Conservation (phyloP, 2,329 filamentous ascomycete genomes). For the Microdochium bolleyi region DNA sequence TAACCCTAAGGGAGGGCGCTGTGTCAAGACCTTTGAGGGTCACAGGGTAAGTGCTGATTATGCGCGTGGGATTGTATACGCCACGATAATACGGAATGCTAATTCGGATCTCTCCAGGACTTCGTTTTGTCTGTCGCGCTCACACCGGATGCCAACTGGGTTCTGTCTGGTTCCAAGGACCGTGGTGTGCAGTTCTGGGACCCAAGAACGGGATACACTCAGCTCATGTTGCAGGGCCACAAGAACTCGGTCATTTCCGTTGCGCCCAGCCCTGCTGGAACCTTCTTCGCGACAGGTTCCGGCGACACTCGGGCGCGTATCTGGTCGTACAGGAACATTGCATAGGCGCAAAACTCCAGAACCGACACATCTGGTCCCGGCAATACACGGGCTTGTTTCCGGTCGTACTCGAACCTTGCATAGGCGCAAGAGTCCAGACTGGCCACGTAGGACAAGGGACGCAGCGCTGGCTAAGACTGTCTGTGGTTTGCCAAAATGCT, state of each 20-base stretch:
- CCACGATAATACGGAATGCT: constrained; percentile 10
- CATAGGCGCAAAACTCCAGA: constrained; percentile 9
- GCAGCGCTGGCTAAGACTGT: no score
- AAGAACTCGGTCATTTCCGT: constrained; percentile 99
- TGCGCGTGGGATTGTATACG: background rate
- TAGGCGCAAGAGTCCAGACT: constrained; percentile 3
- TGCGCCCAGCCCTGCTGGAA: constrained; percentile 80
- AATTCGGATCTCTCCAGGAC: constrained; percentile 48
- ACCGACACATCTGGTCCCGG: constrained; percentile 71
- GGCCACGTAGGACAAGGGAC: no score
- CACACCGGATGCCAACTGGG: constrained; percentile 90
- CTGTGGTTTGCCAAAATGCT: no score
- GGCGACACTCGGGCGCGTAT: constrained; percentile 97
- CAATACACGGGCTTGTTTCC: constrained; percentile 96
- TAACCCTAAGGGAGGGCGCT: constrained; percentile 78
- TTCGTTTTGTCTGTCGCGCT: constrained; percentile 94
- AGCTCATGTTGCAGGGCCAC: constrained; percentile 97
- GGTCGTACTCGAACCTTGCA: constrained; percentile 63
- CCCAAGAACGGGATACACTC: constrained; percentile 82
- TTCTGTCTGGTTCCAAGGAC: constrained; percentile 95
- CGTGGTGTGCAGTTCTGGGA: constrained; percentile 99
- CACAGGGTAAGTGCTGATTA: constrained; percentile 62
- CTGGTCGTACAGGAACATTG: constrained; percentile 69
- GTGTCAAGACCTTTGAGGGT: constrained; percentile 93
- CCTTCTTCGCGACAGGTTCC: constrained; percentile 90